Base-by-base conservation (phyloP, 805 yeast species). In the Lachancea sp. region DNA sequence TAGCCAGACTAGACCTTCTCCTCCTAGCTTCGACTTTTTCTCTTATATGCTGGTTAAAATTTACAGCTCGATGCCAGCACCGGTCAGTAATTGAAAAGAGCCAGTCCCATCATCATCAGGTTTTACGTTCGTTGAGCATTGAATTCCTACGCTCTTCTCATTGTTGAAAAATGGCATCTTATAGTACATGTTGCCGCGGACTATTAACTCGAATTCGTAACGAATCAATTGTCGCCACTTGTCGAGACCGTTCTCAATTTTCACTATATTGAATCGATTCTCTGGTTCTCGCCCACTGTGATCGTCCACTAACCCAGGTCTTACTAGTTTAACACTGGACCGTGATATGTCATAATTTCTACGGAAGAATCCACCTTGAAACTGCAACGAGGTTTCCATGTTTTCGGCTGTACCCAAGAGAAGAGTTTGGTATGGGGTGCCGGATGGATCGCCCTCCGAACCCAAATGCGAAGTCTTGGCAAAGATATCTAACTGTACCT, bases 161-260 rank as follows among this genome's bases (percentile, higher is more conserved):
- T 71, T 67, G 25, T 63, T 62, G 23, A 72, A 67, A 47, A 89
- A 68, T 1, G 95, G 92, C 39, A 88, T 67, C 36, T 74, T 75
- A 61, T 90, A 90, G 53, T 75, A 78, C 56, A 90, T 70, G 17
- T 80, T 78, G 1, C 97, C 97, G 36, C 95, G 69, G 3, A 90
- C 70, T 16, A 87, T 83, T 49, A 90, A 66, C 45, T 87, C 96
- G 59, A 89, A 90, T 9, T 95, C 95, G 55, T 84, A 75, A 45
- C 77, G 74, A 8, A 82, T 77, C 9, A 90, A 75, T 9, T 69
- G 67, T 38, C 75, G 74, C 97, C 97, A 89, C 54, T 78, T 78
- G 40, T 72, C 63, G 16, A 54, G 42, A 36, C 64, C 69, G 38
- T 61, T 58, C 11, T 57, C 57, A 8, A 49, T 35, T 41, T 58